Evolutionary conservation across 768 basidiomycete species (phyloP).

Genomic region (Leccinum subtestaceum): DNA sequence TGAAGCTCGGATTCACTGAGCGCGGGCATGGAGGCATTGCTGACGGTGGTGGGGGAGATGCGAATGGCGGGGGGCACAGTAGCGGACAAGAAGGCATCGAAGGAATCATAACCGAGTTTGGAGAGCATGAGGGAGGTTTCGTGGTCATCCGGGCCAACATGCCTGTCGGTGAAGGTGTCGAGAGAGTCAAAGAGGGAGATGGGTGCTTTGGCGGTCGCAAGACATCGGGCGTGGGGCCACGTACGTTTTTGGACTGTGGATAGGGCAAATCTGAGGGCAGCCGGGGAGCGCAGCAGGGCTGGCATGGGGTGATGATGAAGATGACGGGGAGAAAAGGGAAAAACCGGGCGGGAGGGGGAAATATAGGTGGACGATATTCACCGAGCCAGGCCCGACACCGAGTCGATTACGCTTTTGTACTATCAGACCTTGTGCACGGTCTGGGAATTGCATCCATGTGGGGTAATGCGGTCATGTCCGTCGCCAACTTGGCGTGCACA

Average conservation of each 20-base stretch:
- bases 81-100: slow-evolving; percentile 84
- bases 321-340: slow-evolving; percentile 17
- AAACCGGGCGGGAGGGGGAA: slow-evolving; percentile 14
- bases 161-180: slow-evolving; percentile 87
- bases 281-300: slow-evolving; percentile 28
- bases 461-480: slow-evolving; percentile 1
- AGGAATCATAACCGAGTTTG: slow-evolving; percentile 76
- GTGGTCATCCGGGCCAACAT: slow-evolving; percentile 87
- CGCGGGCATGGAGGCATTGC: slow-evolving; percentile 65
- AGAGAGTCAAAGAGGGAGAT: slow-evolving; percentile 75
- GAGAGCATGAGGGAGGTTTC: slow-evolving; percentile 83
- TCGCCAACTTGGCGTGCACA: not conserved
- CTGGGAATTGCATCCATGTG: slow-evolving; percentile 13
- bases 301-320: slow-evolving; percentile 26
- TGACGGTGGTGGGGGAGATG: slow-evolving; percentile 56
- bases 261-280: slow-evolving; percentile 22
- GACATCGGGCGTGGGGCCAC: slow-evolving; percentile 33
- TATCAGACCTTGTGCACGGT: slow-evolving; percentile 8
- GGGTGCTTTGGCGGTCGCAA: slow-evolving; percentile 62
- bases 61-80: slow-evolving; percentile 83
- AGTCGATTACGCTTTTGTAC: slow-evolving; percentile 34
- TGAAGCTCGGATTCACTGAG: slow-evolving; percentile 87
- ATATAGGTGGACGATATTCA: slow-evolving; percentile 32
- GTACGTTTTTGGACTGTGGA: slow-evolving; percentile 17
- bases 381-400: slow-evolving; percentile 41